Percentiles rank a stretch among this genome's conserved stretches.
phyloP scores from a whole-genome alignment of 2,329 filamentous ascomycete species.

The Ophiostoma perfectum region DNA sequence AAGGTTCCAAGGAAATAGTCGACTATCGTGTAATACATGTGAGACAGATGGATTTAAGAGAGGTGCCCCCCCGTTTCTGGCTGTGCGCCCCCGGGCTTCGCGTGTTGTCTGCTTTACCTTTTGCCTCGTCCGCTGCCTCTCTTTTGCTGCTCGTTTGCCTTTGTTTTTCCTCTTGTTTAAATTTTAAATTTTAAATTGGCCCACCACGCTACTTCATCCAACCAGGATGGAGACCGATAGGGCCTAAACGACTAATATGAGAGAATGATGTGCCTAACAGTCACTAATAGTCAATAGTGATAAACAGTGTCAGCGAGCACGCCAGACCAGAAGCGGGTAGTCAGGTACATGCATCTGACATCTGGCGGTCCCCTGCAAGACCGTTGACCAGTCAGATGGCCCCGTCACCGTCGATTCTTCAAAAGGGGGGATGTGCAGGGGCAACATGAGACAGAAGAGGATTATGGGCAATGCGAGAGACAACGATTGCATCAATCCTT shows the following conservation, averaged over 20 bases:
- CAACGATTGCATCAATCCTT: no score
- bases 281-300: no score
- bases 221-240: background rate
- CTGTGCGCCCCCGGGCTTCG: no score
- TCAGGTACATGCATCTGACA: background rate
- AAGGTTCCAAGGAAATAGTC: no score
- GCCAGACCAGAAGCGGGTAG: background rate
- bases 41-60: no score
- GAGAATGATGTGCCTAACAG: background rate
- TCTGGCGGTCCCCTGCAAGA: background rate
- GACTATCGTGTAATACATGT: no score
- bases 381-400: slow-evolving; percentile 1
- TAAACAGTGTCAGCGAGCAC: no score
- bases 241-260: background rate
- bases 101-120: no score
- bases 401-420: background rate
- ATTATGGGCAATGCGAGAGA: background rate
- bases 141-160: no score
- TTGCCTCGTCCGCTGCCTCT: background rate
- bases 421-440: slow-evolving; percentile 11
- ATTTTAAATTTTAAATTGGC: slow-evolving; percentile 3
- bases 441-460: background rate
- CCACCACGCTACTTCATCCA: background rate
- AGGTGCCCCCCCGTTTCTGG: no score
- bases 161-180: slow-evolving; percentile 10